These are phyloP conservation scores for Metarhizium anisopliae DNA, from an alignment of 2,329 filamentous ascomycete species.

Conservation along the genomic window DNA sequence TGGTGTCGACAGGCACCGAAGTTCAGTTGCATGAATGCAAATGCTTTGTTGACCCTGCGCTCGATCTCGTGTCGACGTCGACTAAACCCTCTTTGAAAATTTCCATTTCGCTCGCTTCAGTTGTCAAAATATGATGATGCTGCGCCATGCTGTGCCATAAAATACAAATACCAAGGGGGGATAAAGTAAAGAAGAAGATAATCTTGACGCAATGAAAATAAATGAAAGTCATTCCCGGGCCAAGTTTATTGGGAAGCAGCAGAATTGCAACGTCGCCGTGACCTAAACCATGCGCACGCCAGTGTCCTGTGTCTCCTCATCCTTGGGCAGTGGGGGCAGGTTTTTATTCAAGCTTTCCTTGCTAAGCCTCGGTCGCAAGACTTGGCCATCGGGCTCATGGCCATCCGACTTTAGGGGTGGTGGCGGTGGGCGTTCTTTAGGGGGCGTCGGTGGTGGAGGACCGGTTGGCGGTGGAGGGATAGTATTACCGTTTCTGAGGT, in stretches of 20 bases:
- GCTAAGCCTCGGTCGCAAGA: conserved; percentile 32
- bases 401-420: conserved; percentile 23
- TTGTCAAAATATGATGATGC: background rate
- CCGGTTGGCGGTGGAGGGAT: conserved; percentile 34
- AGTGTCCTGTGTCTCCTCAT: conserved; percentile 18
- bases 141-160: conserved; percentile 4
- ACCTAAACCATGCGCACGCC: conserved; percentile 24
- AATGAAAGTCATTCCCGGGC: background rate
- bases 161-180: conserved; percentile 1
- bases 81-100: conserved; percentile 6
- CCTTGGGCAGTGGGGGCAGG: conserved; percentile 45
- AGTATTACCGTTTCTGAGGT: conserved; percentile 20
- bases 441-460: conserved; percentile 26
- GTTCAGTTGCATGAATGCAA: background rate
- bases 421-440: conserved; percentile 14
- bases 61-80: background rate
- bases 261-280: conserved; percentile 10
- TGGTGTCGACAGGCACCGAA: background rate
- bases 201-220: background rate
- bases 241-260: conserved; percentile 9
- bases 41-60: background rate
- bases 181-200: conserved; percentile 1
- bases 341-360: conserved; percentile 52
- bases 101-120: conserved; percentile 4
- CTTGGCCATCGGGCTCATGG: conserved; percentile 38